Base-by-base conservation (phyloP, 2,329 filamentous ascomycete species). In the Cercospora canescens region DNA sequence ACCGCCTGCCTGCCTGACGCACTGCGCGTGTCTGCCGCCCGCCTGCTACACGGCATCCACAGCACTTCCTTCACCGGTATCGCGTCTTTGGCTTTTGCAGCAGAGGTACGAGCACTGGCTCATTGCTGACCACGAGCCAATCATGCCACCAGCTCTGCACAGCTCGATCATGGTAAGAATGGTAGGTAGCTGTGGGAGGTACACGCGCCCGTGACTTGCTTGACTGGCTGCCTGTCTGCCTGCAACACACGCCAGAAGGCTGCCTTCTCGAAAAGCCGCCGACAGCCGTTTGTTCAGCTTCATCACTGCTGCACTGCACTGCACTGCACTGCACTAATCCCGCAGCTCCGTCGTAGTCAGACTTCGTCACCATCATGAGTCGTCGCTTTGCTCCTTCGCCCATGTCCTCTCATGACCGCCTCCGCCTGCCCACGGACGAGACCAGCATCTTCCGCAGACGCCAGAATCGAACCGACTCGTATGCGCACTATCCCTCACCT, bases 201-300 rank as follows among this genome's bases (percentile, higher is more conserved):
- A 45, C 39, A 45, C 39, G n/a, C 39, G 3, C 58, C 52, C 57
- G 56, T 64, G 65, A 67, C 66, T 66, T n/a, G n/a, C n/a, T n/a
- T n/a, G n/a, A n/a, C 56, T 64, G 66, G 64, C 58, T 64, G 61
- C 63, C 56, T 21, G 48, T 56, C 54, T 59, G 24, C 66, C 62
- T 60, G 45, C 18, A 6, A 45, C n/a, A 14, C 32, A 37, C 18
- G 26, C 18, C 4, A 48, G 18, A 48, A n/a, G 6, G 41, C 41
- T 21, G 41, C 41, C 41, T 26, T 48, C 41, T 11, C 41, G n/a
- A 45, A 6, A 18, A 45, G 41, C 41, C 41, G 41, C 7, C 41
- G 41, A 21, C 41, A 45, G 41, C 41, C 41, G 41, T 48, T 18
- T 48, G n/a, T 48, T 11, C 41, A 48, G 41, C 41, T 48, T 48